phyloP scores from a whole-genome alignment of 768 basidiomycete genomes.

The Hericium rajendrae region DNA sequence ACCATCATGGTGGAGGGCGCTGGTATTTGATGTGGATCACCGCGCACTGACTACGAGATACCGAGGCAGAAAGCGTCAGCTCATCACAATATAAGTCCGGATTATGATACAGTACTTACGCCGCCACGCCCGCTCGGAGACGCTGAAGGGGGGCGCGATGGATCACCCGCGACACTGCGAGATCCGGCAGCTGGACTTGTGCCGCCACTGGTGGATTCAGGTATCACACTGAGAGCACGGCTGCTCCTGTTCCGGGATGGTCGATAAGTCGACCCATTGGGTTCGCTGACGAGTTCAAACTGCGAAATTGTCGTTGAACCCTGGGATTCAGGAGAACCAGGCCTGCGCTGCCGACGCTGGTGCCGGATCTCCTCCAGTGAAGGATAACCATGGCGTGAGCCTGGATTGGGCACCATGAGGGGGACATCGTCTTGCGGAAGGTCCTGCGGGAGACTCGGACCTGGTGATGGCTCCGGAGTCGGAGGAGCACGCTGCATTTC shows the following conservation, averaged over 20 bases:
- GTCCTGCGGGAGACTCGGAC: neutral
- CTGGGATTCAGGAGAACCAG: constrained; percentile 7
- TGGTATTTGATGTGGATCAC: neutral
- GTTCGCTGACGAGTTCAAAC: constrained; percentile 14
- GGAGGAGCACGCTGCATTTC: constrained; percentile 7
- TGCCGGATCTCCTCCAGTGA: neutral
- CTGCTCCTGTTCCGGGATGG: constrained; percentile 6
- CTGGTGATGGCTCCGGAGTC: neutral
- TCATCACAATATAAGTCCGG: neutral
- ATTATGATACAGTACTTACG: neutral
- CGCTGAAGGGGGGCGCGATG: constrained; percentile 6
- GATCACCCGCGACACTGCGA: constrained; percentile 8
- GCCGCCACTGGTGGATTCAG: constrained; percentile 8
- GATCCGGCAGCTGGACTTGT: constrained; percentile 9
- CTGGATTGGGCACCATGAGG: constrained; percentile 13
- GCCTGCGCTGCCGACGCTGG: neutral
- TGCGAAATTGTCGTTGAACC: constrained; percentile 15
- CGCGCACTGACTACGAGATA: neutral
- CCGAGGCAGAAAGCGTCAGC: neutral
- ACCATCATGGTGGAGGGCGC: neutral
- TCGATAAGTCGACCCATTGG: constrained; percentile 4
- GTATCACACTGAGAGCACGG: constrained; percentile 9
- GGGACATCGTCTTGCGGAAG: constrained; percentile 1
- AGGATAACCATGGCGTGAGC: constrained; percentile 4
- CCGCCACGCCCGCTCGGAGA: neutral